Conservation (phyloP, 2,329 filamentous ascomycete genomes). For the Dactylella cylindrospora region DNA sequence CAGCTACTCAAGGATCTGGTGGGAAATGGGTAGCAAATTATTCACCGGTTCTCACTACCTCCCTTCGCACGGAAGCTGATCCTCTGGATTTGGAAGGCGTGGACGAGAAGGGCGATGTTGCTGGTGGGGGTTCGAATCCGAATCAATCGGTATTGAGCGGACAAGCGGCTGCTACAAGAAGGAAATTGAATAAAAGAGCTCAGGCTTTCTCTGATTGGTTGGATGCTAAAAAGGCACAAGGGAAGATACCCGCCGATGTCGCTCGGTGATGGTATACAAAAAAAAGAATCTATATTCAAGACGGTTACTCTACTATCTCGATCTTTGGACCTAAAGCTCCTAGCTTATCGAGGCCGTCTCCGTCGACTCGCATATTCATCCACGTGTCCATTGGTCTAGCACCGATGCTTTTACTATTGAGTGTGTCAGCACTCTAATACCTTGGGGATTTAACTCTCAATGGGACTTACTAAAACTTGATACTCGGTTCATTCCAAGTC, state of each 20-base stretch:
- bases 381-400: slow-evolving; percentile 69
- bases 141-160: slow-evolving; percentile 10
- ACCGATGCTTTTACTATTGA: slow-evolving; percentile 60
- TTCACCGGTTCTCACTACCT: slow-evolving; percentile 16
- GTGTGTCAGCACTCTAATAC: slow-evolving; percentile 5
- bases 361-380: slow-evolving; percentile 74
- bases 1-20: background rate
- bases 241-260: slow-evolving; percentile 34
- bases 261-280: too few relatives aligned
- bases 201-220: slow-evolving; percentile 20
- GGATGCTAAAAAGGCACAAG: slow-evolving; percentile 22
- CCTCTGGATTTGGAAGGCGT: slow-evolving; percentile 33
- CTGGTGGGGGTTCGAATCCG: slow-evolving; percentile 15
- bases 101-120: slow-evolving; percentile 22
- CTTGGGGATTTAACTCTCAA: background rate
- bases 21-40: slow-evolving; percentile 23
- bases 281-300: too few relatives aligned
- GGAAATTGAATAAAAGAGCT: slow-evolving; percentile 5
- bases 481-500: slow-evolving; percentile 89
- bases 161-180: slow-evolving; percentile 8
- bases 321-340: slow-evolving; percentile 54
- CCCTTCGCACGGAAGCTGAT: slow-evolving; percentile 14
- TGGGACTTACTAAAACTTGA: slow-evolving; percentile 69
- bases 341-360: slow-evolving; percentile 64
- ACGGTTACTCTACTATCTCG: slow-evolving; percentile 29